A percentile compares a stretch with the other conserved stretches of the same genome.
Evolutionary conservation across 2,329 filamentous ascomycete species (phyloP).

Genomic region (Scorias spongiosa): DNA sequence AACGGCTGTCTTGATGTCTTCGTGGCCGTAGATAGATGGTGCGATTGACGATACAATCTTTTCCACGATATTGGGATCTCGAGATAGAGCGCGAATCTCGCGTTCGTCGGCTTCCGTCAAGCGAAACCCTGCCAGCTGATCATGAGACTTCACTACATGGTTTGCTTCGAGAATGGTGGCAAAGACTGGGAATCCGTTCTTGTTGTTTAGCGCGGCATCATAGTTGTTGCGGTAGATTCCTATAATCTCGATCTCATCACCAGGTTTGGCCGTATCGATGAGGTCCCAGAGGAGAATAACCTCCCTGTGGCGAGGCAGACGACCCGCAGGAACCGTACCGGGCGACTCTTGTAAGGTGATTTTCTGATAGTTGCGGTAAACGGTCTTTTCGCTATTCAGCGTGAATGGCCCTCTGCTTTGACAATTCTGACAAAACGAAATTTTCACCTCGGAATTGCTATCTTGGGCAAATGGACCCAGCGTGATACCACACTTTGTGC

Average conservation of each 20-base stretch:
- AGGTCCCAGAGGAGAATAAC: conserved; percentile 94
- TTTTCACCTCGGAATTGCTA: conserved; percentile 88
- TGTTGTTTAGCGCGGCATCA: conserved; percentile 92
- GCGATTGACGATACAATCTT: conserved; percentile 88
- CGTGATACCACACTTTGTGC: conserved; percentile 78
- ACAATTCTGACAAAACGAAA: conserved; percentile 91
- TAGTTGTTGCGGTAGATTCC: conserved; percentile 98
- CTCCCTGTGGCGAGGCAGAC: conserved; percentile 81
- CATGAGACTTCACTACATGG: conserved; percentile 90
- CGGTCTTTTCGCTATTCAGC: conserved; percentile 90
- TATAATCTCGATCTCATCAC: conserved; percentile 93
- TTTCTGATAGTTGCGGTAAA: conserved; percentile 98
- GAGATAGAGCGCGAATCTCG: conserved; percentile 70
- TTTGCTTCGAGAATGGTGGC: conserved; percentile 96
- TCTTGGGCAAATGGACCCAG: conserved; percentile 96
- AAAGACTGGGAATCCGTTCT: conserved; percentile 96
- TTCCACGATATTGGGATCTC: conserved; percentile 82
- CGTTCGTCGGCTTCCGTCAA: conserved; percentile 92
- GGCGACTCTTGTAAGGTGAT: conserved; percentile 93
- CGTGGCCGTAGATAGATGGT: conserved; percentile 93
- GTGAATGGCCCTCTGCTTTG: conserved; percentile 91
- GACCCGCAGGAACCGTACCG: conserved; percentile 88
- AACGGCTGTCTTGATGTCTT: conserved; percentile 92
- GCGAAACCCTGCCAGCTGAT: conserved; percentile 91
- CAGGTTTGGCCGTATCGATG: conserved; percentile 91